These are phyloP conservation scores for Blastobotrys terrestris DNA, from an alignment of 805 yeast genomes.

Conservation along the genomic window DNA sequence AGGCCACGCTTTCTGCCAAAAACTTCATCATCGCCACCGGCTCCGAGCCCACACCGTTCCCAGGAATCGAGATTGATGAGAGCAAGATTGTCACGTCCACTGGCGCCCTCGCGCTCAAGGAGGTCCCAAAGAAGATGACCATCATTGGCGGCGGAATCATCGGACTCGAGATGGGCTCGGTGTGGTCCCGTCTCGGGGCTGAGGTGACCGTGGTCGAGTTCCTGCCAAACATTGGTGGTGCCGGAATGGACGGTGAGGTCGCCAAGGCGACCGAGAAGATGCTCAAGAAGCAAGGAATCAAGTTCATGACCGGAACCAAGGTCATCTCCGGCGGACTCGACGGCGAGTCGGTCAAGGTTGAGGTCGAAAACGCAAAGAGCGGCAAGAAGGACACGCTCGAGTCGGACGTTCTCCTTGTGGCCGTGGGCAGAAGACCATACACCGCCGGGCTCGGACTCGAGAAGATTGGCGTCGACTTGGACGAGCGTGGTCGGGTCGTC, in stretches of 20 bases:
- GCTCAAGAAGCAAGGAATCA: conserved; percentile 89
- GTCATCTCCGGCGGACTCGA: conserved; percentile 81
- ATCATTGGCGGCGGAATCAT: conserved; percentile 99
- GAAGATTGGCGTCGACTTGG: conserved; percentile 81
- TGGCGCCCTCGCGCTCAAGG: conserved; percentile 78
- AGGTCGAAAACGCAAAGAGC: conserved; percentile 80
- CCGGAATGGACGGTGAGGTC: conserved; percentile 96
- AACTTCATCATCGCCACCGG: conserved; percentile 96
- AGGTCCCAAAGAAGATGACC: conserved; percentile 85
- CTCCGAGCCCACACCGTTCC: conserved; percentile 97
- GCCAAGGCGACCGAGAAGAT: conserved; percentile 85
- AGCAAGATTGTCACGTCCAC: conserved; percentile 96
- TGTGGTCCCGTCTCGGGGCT: conserved; percentile 89
- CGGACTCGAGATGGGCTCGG: conserved; percentile 99
- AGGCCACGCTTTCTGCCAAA: conserved; percentile 67
- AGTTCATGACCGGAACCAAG: conserved; percentile 88
- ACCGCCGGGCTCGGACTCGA: conserved; percentile 86
- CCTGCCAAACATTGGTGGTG: conserved; percentile 92
- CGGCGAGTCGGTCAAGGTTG: conserved; percentile 82
- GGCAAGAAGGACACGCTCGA: conserved; percentile 76
- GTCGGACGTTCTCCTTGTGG: conserved; percentile 91
- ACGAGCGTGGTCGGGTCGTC: conserved; percentile 86
- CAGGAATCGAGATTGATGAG: conserved; percentile 94
- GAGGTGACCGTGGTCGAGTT: conserved; percentile 94
- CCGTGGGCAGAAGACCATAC: conserved; percentile 98